Evolutionary conservation across 2,329 filamentous ascomycete genomes (phyloP).

Genomic region (Beauveria sp.): DNA sequence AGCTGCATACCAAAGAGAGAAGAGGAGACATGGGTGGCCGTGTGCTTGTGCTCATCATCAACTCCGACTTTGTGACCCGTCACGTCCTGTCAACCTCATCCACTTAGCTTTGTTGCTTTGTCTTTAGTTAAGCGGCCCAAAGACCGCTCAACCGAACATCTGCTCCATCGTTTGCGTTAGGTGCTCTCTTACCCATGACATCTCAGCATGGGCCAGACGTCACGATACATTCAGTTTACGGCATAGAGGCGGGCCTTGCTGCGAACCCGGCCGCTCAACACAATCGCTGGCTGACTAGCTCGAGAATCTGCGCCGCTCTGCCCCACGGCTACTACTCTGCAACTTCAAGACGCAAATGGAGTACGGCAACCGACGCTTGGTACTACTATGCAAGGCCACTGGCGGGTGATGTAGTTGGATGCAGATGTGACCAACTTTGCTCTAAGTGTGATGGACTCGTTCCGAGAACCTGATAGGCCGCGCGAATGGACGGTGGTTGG

Average conservation of each 20-base stretch:
- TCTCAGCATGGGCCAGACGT: neutral
- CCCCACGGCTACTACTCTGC: neutral
- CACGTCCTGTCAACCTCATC: neutral
- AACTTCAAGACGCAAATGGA: neutral
- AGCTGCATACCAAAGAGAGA: slow-evolving; percentile 10
- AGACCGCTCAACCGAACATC: neutral
- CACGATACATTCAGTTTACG: neutral
- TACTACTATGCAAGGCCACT: neutral
- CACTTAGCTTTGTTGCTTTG: neutral
- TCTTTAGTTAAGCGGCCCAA: neutral
- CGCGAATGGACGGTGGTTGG: neutral
- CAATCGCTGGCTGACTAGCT: neutral
- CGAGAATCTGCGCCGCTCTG: neutral
- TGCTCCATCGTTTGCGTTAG: neutral
- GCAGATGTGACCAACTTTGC: slow-evolving; percentile 2
- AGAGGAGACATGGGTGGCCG: slow-evolving; percentile 9
- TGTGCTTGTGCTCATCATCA: neutral
- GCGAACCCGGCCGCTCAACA: neutral
- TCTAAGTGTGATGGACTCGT: neutral
- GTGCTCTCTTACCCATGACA: neutral
- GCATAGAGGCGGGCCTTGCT: neutral
- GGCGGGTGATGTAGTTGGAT: neutral
- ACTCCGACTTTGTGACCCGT: neutral
- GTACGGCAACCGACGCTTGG: neutral
- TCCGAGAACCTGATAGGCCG: neutral